Percentiles rank a stretch among this genome's conserved stretches.
phyloP scores from a whole-genome alignment of 371 early-diverging fungal genomes.

The Rhizopus stolonifer region DNA sequence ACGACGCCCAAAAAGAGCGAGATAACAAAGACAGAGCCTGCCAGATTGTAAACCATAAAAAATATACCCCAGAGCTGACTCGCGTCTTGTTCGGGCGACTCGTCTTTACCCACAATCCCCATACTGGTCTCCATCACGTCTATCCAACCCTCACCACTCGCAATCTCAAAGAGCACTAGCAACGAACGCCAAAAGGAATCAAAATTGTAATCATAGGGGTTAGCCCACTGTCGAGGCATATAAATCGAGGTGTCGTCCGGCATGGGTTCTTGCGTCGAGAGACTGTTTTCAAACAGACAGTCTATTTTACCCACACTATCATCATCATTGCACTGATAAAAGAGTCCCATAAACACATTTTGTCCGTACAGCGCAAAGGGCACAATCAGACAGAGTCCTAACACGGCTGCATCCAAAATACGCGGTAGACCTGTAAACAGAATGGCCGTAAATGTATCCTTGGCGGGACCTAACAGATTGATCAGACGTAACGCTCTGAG shows the following conservation, averaged over 20 bases:
- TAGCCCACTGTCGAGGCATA: constrained; percentile 64
- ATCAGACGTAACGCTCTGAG: constrained; percentile 66
- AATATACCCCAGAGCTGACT: constrained; percentile 61
- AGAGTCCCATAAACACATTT: constrained; percentile 59
- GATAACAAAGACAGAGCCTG: constrained; percentile 65
- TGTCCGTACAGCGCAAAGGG: constrained; percentile 73
- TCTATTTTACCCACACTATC: constrained; percentile 17
- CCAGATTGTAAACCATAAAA: constrained; percentile 65
- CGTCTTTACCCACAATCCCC: constrained; percentile 52
- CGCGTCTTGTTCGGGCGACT: constrained; percentile 44
- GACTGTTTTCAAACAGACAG: constrained; percentile 45
- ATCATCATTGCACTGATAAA: constrained; percentile 61
- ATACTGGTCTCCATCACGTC: constrained; percentile 64
- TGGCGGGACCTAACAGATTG: constrained; percentile 54
- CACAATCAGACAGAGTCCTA: constrained; percentile 58
- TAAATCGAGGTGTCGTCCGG: constrained; percentile 36
- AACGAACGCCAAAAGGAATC: constrained; percentile 62
- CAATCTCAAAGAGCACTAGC: constrained; percentile 64
- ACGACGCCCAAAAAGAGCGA: constrained; percentile 72
- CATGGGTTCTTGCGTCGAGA: constrained; percentile 36
- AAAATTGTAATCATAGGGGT: constrained; percentile 69
- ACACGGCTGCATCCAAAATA: constrained; percentile 59
- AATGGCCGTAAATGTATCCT: constrained; percentile 62
- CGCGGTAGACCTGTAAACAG: constrained; percentile 57
- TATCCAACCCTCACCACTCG: constrained; percentile 74